Evolutionary conservation across 139 green algal species (phyloP).

Genomic region (Chlamydomonas urium): DNA sequence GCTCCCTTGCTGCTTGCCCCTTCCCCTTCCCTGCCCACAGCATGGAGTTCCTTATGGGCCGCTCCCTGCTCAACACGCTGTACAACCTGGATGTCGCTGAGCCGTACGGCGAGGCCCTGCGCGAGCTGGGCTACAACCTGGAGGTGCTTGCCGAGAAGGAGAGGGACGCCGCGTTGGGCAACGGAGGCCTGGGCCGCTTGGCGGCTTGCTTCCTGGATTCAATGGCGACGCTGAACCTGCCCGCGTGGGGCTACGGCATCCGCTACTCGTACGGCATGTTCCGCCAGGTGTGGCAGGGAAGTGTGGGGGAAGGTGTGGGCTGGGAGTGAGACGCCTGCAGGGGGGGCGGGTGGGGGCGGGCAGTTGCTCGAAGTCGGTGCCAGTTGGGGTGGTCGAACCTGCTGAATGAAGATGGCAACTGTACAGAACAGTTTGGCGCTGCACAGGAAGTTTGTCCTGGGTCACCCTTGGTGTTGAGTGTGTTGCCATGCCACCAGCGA

Average conservation of each 20-base stretch:
- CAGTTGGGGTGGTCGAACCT: too few species aligned
- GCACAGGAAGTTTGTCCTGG: too few species aligned
- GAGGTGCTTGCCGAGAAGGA: conserved; percentile 55
- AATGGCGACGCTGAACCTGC: conserved; percentile 93
- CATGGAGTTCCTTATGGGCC: conserved; percentile 97
- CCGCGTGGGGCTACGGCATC: conserved; percentile 97
- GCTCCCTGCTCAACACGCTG: conserved; percentile 89
- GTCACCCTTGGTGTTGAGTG: too few species aligned
- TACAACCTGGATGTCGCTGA: conserved; percentile 90
- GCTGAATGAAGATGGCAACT: too few species aligned
- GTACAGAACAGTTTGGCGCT: too few species aligned
- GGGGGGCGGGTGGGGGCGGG: too few species aligned
- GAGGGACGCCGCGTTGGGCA: conserved; percentile 91
- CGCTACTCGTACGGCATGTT: conserved; percentile 99
- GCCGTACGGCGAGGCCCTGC: conserved; percentile 72
- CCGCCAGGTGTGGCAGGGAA: too few species aligned
- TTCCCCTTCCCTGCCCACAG: not conserved
- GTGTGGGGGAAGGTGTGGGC: too few species aligned
- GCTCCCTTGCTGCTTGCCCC: too few species aligned
- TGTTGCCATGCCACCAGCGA: too few species aligned
- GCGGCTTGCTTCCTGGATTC: conserved; percentile 98
- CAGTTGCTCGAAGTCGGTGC: too few species aligned
- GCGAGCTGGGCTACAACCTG: conserved; percentile 70
- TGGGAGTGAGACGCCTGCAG: too few species aligned
- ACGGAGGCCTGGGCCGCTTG: conserved; percentile 95